These are phyloP conservation scores for Neonectria faginata DNA, from an alignment of 2,329 filamentous ascomycete species.

Conservation along the genomic window DNA sequence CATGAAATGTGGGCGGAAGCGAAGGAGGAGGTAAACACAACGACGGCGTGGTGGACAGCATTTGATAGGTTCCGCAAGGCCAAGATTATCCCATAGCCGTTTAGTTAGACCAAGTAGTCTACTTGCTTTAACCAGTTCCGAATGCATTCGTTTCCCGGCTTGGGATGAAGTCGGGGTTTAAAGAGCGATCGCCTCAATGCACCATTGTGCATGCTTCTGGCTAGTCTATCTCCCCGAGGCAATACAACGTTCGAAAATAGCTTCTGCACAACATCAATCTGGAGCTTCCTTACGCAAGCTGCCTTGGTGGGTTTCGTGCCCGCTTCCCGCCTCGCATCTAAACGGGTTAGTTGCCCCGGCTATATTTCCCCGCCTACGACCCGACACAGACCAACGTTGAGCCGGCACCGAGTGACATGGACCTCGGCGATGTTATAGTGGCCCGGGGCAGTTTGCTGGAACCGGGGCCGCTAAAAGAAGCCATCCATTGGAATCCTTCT, in stretches of 20 bases:
- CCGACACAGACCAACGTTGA: no score
- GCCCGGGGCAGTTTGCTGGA: constrained; percentile 8
- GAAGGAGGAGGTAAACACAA: constrained; percentile 46
- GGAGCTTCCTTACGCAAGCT: no score
- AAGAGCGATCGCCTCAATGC: neutral
- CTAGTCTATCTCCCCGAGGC: no score
- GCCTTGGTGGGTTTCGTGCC: no score
- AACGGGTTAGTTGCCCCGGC: constrained; percentile 13
- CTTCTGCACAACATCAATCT: no score
- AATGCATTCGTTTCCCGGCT: no score
- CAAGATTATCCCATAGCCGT: constrained; percentile 48
- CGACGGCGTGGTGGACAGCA: constrained; percentile 47
- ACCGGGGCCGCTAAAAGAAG: neutral
- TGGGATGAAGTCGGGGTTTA: neutral
- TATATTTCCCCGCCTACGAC: constrained; percentile 15
- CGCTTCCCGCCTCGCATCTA: neutral
- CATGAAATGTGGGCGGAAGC: constrained; percentile 48
- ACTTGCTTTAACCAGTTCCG: no score
- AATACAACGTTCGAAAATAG: no score
- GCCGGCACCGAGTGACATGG: neutral
- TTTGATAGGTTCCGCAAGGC: constrained; percentile 50
- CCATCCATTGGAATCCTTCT: neutral
- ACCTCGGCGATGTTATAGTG: constrained; percentile 19
- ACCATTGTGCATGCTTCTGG: neutral
- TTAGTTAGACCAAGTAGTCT: no score